Evolutionary conservation across 495 filamentous ascomycete genomes (phyloP), one percentile per base, ranked within the genome.

Genomic region (Daldinia concentrica): DNA sequence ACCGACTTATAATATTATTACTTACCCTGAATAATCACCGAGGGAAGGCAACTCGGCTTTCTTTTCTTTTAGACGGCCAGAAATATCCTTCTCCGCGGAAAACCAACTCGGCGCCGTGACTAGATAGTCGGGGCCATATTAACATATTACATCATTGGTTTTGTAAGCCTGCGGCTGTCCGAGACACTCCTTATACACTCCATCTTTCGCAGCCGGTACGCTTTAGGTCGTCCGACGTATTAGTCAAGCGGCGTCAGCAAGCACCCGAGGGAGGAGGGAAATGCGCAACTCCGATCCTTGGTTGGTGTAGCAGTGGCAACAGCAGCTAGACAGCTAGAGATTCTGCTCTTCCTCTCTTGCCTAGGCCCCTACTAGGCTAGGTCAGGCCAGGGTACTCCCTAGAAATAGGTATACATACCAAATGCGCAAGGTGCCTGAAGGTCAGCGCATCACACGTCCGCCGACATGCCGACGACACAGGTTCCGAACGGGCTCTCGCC

Each of bases 401-500:
- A 57, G 17, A 19, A 56, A 36, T 36, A 36, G 34, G 34, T 32
- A 60, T 17, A 59, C 50, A 63, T 64, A 57, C 50, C 64, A 63
- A 30, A 60, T 66, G 59, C 43, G 52, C 56, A 26, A 52, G 43
- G 64, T 43, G 34, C 27, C 15, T 29, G 43, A 48, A 22, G 27
- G 57, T 57, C 62, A 50, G 19, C 26, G 24, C 37, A 50, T 50
- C 3, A 63, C 29, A 55, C 39, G 19, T 45, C 41, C 41, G 59
- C 51, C 34, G 62, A 67, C 36, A 74, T 71, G 67, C 50, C 37
- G 59, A 61, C 64, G 63, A 64, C 66, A 58, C 67, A 69, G 52
- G 14, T 60, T 43, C 55, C 66, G 7, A 59, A 58, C 34, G 73
- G 68, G 9, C 51, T 68, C 52, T 76, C 74, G 9, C 76, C 73